These are phyloP conservation scores for Peronospora farinosa DNA, from an alignment of 352 stramenopile species.

Conservation along the genomic window DNA sequence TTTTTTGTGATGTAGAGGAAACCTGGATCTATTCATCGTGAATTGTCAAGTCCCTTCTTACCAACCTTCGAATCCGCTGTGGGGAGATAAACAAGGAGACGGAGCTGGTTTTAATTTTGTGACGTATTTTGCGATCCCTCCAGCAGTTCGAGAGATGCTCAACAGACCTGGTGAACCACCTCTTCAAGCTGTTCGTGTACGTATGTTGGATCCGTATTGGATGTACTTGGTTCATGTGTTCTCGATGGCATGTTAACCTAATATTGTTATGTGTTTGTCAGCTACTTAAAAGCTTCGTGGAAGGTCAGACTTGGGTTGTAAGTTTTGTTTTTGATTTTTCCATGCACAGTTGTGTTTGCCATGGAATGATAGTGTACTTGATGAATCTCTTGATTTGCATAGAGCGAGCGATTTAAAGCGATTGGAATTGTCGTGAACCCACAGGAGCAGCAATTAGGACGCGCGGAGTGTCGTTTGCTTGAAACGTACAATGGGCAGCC, in stretches of 20 bases:
- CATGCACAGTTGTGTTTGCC: no score
- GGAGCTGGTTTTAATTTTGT: conserved; percentile 77
- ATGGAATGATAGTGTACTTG: not conserved
- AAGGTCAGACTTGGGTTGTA: conserved; percentile 32
- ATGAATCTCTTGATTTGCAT: not conserved
- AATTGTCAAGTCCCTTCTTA: conserved; percentile 85
- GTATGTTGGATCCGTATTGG: not conserved
- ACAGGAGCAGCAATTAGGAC: conserved; percentile 57
- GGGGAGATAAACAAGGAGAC: conserved; percentile 70
- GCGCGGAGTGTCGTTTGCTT: conserved; percentile 65
- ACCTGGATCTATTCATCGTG: conserved; percentile 68
- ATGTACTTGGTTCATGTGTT: not conserved
- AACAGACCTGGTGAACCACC: conserved; percentile 28
- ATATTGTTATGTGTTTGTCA: conserved; percentile 2
- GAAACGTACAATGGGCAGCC: conserved; percentile 82
- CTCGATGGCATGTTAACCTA: not conserved
- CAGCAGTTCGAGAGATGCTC: conserved; percentile 47
- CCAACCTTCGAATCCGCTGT: conserved; percentile 74
- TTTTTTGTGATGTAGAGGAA: conserved; percentile 10
- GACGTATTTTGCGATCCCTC: conserved; percentile 68
- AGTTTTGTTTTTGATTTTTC: not conserved
- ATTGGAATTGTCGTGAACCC: conserved; percentile 79
- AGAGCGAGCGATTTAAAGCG: conserved; percentile 78
- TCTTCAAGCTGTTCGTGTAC: conserved; percentile 48
- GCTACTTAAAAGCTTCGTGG: conserved; percentile 37